Percentiles rank a stretch among this genome's conserved stretches.
phyloP scores from a whole-genome alignment of 2,329 filamentous ascomycete species.

The Verticillium dahliae region DNA sequence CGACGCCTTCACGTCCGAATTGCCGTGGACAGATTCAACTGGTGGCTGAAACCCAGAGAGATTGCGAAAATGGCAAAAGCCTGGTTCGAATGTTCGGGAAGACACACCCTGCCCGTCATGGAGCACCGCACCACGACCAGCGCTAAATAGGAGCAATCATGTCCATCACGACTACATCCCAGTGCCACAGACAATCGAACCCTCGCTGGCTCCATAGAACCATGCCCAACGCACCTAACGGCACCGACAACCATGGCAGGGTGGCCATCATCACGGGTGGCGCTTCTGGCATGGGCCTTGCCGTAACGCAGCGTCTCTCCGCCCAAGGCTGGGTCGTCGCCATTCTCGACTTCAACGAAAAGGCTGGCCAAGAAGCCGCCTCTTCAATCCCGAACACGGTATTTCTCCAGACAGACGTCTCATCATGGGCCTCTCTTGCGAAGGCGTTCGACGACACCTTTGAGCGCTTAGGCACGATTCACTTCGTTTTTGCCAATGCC shows the following conservation, averaged over 20 bases:
- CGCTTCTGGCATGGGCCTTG: conserved; percentile 15
- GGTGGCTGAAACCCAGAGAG: too few species aligned
- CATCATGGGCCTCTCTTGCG: conserved; percentile 11
- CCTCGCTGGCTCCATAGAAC: background rate
- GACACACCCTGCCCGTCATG: too few species aligned
- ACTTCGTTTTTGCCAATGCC: conserved; percentile 43
- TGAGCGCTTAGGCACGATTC: conserved; percentile 23
- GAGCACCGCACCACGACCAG: too few species aligned
- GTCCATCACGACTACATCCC: too few species aligned
- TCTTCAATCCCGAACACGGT: background rate
- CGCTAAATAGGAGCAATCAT: too few species aligned
- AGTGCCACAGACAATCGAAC: too few species aligned
- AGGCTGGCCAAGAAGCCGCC: conserved; percentile 8
- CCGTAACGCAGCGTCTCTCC: conserved; percentile 13
- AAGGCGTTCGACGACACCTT: conserved; percentile 29
- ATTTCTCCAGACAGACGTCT: conserved; percentile 11
- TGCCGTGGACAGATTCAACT: too few species aligned
- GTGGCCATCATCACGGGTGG: conserved; percentile 15
- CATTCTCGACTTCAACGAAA: conserved; percentile 14
- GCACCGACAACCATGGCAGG: background rate
- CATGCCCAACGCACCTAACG: background rate
- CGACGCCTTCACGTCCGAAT: too few species aligned
- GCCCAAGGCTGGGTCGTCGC: conserved; percentile 9
- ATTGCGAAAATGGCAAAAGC: too few species aligned
- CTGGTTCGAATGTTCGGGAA: too few species aligned